Conservation (phyloP, 345 rosid species). For the Tarenaya hassleriana region DNA sequence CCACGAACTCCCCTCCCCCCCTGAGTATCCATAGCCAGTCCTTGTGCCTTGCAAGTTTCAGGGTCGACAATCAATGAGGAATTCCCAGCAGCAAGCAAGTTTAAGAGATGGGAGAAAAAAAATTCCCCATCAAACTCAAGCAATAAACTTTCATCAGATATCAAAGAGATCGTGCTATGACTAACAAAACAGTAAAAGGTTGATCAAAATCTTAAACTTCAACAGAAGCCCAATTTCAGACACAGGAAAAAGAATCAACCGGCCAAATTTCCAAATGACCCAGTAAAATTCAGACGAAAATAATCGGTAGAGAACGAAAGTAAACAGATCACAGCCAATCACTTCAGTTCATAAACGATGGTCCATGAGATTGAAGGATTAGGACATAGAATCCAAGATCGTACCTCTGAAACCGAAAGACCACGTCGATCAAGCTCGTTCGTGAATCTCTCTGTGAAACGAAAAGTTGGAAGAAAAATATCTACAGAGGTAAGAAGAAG, state of each 20-base stretch:
- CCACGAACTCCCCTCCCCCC: conserved; percentile 17
- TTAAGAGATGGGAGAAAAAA: not conserved
- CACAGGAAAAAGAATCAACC: too few species aligned
- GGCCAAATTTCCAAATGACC: not conserved
- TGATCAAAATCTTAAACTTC: conserved; percentile 3
- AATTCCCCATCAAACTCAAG: not conserved
- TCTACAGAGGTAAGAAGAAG: conserved; percentile 9
- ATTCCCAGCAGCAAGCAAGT: too few species aligned
- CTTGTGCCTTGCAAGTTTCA: conserved; percentile 11
- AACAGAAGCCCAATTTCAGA: conserved; percentile 1
- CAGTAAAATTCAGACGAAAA: not conserved
- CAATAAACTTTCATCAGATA: not conserved
- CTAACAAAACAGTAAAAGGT: not conserved
- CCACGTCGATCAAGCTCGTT: conserved; percentile 14
- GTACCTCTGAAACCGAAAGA: not conserved
- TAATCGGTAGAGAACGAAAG: not conserved
- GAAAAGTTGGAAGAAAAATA: not conserved
- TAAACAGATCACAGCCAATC: not conserved
- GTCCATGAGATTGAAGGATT: not conserved
- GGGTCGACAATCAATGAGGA: not conserved
- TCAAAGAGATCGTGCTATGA: not conserved
- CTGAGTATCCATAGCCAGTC: conserved; percentile 16
- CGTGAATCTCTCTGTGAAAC: conserved; percentile 20
- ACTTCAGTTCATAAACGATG: not conserved
- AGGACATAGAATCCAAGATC: not conserved